Base-by-base conservation (phyloP, 2,329 filamentous ascomycete genomes). In the Sodiomyces alkalinus region DNA sequence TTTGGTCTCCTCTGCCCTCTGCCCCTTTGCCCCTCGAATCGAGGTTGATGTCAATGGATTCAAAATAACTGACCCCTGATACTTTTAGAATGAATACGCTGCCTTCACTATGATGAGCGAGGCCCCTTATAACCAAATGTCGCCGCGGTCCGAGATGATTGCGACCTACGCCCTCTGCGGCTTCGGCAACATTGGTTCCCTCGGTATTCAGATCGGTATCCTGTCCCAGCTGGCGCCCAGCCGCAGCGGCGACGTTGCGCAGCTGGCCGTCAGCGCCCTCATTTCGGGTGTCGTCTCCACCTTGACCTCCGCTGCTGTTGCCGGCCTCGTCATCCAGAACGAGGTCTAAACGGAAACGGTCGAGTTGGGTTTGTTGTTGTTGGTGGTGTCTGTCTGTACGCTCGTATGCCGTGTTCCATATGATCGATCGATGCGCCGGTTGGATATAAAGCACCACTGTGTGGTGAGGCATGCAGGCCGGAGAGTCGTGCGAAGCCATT, bases 181-280 rank as follows among this genome's bases (percentile, higher is more conserved):
- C 16, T 83, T 83, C 48, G 85, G 81, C 37, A 92, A 92, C 58
- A 78, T 92, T 41, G 79, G 80, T 30, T 87, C 81, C 17, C 67
- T 92, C 26, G 83, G 83, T 48, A 87, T 83, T 31, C 83, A 92
- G 55, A 90, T 92, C 35, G 83, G 83, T 59, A 81, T 92, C 33
- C 64, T 92, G 29, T 71, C 77, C 4, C 82, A 92, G 55, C 70
- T 92, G 35, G 76, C 80, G 0, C 82, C 83, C 1, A 62, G 63
- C 4, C 71, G 82, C 24, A 66, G 70, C 20, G 80, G 76, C 33
- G 80, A 90, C 41, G 76, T 92, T 8, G 75, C 80, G 4, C 64
- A 64, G 26, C 65, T 92, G 17, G 82, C 82, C 3, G 32, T 92
- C 13, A 85, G 77, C 18, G 80, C 83, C 5, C 64, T 92, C 37